Evolutionary conservation across 2,329 filamentous ascomycete genomes (phyloP).

Genomic region (Pseudocercospora fijiensis): DNA sequence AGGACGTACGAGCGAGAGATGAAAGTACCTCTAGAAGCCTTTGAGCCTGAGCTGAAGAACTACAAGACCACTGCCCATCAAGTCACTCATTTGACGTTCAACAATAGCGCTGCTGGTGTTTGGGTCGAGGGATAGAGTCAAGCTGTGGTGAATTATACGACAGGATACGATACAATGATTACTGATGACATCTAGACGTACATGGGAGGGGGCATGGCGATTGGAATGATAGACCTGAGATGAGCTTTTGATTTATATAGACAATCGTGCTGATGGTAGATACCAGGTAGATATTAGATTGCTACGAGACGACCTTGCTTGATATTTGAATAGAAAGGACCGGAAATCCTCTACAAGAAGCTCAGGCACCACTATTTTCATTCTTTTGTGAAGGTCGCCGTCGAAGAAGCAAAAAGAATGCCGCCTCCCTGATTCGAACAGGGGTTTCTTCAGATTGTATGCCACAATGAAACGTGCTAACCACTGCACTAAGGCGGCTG

Average conservation of each 20-base stretch:
- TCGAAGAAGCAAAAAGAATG: background rate
- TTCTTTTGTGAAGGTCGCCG: background rate
- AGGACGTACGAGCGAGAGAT: slow-evolving; percentile 31
- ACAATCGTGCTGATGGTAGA: background rate
- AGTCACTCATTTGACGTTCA: slow-evolving; percentile 30
- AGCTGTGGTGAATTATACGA: background rate
- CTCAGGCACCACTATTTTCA: background rate
- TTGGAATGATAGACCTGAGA: background rate
- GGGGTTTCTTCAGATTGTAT: slow-evolving; percentile 8
- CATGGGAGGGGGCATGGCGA: background rate
- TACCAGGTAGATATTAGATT: background rate
- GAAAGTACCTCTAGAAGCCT: slow-evolving; percentile 28
- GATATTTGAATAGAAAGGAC: background rate
- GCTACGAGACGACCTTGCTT: background rate
- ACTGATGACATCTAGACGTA: background rate
- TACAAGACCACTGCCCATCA: slow-evolving; percentile 28
- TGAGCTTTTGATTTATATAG: background rate
- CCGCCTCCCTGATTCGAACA: slow-evolving; percentile 13
- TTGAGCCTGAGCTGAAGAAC: slow-evolving; percentile 31
- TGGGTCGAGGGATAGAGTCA: slow-evolving; percentile 18
- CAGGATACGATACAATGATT: background rate
- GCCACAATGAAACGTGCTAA: slow-evolving; percentile 17
- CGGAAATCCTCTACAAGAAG: background rate
- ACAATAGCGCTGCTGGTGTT: slow-evolving; percentile 31
- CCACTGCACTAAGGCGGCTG: slow-evolving; percentile 17